Evolutionary conservation across 2,329 filamentous ascomycete genomes (phyloP).

Genomic region (Pseudogymnoascus sp.): DNA sequence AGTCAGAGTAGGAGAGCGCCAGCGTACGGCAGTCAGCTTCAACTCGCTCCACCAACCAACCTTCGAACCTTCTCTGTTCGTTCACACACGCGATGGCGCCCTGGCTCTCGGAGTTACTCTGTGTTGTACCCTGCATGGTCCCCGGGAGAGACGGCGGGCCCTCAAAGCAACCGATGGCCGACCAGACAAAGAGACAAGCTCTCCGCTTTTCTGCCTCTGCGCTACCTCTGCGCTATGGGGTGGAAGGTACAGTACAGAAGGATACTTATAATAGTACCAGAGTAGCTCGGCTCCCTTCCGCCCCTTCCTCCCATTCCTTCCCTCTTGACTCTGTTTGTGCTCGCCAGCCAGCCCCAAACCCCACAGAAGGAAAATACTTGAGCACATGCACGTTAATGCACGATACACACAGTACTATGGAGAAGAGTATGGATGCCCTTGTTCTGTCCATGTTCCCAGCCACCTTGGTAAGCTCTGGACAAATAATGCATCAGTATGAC

Average conservation of each 20-base stretch:
- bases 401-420: not conserved
- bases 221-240: not conserved
- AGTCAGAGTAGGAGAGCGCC: not conserved
- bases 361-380: not conserved
- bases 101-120: not conserved
- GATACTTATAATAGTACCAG: not conserved
- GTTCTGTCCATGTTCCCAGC: not conserved
- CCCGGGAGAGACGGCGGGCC: not conserved
- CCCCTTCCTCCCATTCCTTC: not conserved
- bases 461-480: not conserved
- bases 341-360: not conserved
- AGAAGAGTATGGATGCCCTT: not conserved
- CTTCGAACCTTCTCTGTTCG: not conserved
- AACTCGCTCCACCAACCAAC: not conserved
- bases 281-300: not conserved
- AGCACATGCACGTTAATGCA: not conserved
- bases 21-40: not conserved
- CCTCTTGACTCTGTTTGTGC: not conserved
- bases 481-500: not conserved
- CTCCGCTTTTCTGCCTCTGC: constrained; percentile 4
- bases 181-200: not conserved
- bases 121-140: constrained; percentile 1
- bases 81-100: not conserved
- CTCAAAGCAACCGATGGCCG: not conserved
- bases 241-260: not conserved